Percentiles rank a stretch among this genome's conserved stretches.
Evolutionary conservation across 331 rosid genomes (phyloP).

Genomic region (Erythrophleum ivorense): DNA sequence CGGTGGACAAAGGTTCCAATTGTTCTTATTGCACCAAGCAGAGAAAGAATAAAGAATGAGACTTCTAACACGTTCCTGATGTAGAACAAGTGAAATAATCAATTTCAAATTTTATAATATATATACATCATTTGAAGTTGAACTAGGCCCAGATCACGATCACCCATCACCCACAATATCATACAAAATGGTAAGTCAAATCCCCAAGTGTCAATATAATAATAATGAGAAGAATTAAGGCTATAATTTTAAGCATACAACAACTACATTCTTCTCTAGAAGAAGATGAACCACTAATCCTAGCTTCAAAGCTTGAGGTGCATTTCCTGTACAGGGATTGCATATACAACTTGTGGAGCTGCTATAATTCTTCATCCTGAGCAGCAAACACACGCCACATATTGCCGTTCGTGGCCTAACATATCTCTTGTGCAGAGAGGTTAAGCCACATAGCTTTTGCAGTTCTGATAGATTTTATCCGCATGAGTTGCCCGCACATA

Average conservation of each 20-base stretch:
- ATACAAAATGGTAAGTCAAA: not conserved
- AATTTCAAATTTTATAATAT: not conserved
- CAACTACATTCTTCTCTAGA: conserved; percentile 23
- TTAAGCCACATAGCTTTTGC: conserved; percentile 48
- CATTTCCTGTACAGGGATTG: conserved; percentile 37
- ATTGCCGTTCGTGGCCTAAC: not conserved
- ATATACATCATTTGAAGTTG: conserved; percentile 20
- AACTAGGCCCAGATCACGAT: not conserved
- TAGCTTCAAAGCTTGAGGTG: conserved; percentile 26
- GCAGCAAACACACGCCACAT: conserved; percentile 6
- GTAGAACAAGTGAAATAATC: not conserved
- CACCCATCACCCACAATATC: not conserved
- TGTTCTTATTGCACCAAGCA: not conserved
- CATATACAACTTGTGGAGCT: conserved; percentile 14
- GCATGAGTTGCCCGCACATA: conserved; percentile 57
- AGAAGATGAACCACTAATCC: not conserved
- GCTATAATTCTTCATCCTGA: conserved; percentile 6
- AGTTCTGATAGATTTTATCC: conserved; percentile 47
- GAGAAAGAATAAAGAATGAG: not conserved
- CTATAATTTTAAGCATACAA: not conserved
- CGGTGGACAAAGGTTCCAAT: too few relatives aligned
- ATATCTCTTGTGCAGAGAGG: not conserved
- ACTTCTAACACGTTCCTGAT: not conserved
- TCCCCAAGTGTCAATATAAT: not conserved
- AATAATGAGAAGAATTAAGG: not conserved